Evolutionary conservation across 768 basidiomycete species (phyloP).

Genomic region (Tylopilus intermedius): DNA sequence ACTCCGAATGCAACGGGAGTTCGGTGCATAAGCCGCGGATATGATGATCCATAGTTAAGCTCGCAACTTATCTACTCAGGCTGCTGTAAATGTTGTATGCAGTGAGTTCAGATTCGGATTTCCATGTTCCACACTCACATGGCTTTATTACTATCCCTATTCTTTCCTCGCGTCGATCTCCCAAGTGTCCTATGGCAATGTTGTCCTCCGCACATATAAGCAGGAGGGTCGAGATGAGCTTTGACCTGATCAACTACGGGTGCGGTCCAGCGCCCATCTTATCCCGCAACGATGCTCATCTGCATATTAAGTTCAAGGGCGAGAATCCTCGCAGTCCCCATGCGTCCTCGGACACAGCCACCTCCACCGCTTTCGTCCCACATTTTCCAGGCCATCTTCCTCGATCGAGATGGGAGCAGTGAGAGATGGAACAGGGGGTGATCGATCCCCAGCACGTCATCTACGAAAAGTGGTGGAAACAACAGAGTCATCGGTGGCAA

Average conservation of each 20-base stretch:
- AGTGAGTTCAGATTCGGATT: background rate
- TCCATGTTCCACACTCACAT: background rate
- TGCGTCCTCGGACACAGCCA: background rate
- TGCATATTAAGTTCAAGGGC: background rate
- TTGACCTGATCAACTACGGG: no score
- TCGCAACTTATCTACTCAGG: no score
- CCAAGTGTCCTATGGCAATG: background rate
- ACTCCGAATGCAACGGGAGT: no score
- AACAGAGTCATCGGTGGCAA: no score
- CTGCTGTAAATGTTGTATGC: no score
- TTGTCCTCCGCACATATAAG: background rate
- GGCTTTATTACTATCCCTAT: background rate
- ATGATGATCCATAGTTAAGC: no score
- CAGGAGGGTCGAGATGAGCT: background rate
- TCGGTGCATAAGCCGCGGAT: no score
- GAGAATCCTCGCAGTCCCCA: background rate
- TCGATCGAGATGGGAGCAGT: no score
- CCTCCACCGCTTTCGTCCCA: background rate
- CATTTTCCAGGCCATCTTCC: no score
- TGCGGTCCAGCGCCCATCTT: background rate
- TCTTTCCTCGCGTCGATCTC: slow-evolving; percentile 4
- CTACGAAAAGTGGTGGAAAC: no score
- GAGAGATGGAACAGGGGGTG: no score
- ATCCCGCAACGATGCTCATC: background rate
- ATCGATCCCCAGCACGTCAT: no score